These are phyloP conservation scores for Cladosporium sp. DNA, from an alignment of 2,329 filamentous ascomycete genomes.

Conservation along the genomic window DNA sequence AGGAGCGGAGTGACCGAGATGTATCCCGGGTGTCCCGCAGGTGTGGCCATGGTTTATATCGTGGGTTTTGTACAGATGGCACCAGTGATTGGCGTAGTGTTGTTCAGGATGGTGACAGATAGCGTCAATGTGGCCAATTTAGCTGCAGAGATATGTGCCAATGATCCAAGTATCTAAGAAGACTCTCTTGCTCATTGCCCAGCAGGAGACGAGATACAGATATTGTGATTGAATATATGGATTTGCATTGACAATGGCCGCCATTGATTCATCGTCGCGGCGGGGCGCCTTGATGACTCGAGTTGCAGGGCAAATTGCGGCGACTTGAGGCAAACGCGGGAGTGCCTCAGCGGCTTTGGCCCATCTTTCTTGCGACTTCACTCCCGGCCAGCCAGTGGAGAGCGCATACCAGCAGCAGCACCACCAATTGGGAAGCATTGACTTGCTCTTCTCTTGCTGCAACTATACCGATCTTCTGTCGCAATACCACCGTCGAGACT, in stretches of 20 bases:
- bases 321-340: slow-evolving; percentile 11
- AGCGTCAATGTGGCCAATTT: not conserved
- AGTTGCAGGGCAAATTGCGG: slow-evolving; percentile 2
- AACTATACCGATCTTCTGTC: not conserved
- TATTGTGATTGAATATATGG: not conserved
- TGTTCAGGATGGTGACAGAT: not conserved
- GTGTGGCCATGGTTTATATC: slow-evolving; percentile 11
- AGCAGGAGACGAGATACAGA: not conserved
- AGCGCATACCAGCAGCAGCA: not conserved
- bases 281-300: slow-evolving; percentile 13
- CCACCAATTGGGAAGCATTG: slow-evolving; percentile 14
- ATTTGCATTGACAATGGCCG: not conserved
- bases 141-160: slow-evolving; percentile 16
- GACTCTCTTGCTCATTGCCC: slow-evolving; percentile 1
- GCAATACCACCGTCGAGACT: not conserved
- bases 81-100: not conserved
- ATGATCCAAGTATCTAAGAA: slow-evolving; percentile 10
- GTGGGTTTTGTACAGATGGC: not conserved
- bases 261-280: slow-evolving; percentile 13
- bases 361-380: slow-evolving; percentile 19
- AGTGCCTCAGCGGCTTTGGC: slow-evolving; percentile 8
- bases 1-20: slow-evolving; percentile 69
- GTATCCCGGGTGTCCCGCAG: slow-evolving; percentile 32
- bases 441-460: slow-evolving; percentile 13
- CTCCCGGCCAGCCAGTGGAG: not conserved